A percentile compares a stretch with the other conserved stretches of the same genome.
Conservation (phyloP, 257 asterid species). For the Pogostemon cablin region DNA sequence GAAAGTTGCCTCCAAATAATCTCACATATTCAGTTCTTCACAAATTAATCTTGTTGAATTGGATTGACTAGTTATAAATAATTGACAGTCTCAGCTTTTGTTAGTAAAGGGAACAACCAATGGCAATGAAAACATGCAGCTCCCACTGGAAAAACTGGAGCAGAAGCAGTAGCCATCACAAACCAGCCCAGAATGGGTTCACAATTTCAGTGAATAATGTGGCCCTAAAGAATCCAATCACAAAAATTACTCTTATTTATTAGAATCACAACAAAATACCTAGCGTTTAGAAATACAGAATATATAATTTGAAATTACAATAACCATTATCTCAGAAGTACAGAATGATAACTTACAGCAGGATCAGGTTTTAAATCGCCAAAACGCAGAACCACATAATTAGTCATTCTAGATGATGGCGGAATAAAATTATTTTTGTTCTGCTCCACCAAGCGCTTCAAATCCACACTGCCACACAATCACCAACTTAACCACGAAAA, state of each 20-base stretch:
- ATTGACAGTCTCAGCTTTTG: too few species aligned
- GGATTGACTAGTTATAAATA: too few species aligned
- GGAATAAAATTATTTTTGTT: slow-evolving; percentile 76
- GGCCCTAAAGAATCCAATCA: slow-evolving; percentile 1
- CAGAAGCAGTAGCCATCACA: background rate
- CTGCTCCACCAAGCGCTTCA: slow-evolving; percentile 83
- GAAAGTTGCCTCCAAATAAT: background rate
- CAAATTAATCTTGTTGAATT: too few species aligned
- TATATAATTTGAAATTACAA: background rate
- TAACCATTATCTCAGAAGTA: background rate
- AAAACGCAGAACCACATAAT: slow-evolving; percentile 83
- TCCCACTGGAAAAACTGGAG: background rate
- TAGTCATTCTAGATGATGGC: slow-evolving; percentile 89
- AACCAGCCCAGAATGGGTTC: background rate
- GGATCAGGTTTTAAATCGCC: slow-evolving; percentile 63
- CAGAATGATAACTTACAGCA: slow-evolving; percentile 45
- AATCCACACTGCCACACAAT: slow-evolving; percentile 75
- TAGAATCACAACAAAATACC: background rate
- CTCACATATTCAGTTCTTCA: background rate
- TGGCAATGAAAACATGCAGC: background rate
- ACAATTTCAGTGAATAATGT: background rate
- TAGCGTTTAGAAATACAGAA: background rate
- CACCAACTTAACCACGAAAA: slow-evolving; percentile 11
- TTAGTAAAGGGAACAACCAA: too few species aligned
- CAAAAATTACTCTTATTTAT: background rate